Evolutionary conservation across 352 stramenopile genomes (phyloP).

Genomic region (Phytophthora lateralis): DNA sequence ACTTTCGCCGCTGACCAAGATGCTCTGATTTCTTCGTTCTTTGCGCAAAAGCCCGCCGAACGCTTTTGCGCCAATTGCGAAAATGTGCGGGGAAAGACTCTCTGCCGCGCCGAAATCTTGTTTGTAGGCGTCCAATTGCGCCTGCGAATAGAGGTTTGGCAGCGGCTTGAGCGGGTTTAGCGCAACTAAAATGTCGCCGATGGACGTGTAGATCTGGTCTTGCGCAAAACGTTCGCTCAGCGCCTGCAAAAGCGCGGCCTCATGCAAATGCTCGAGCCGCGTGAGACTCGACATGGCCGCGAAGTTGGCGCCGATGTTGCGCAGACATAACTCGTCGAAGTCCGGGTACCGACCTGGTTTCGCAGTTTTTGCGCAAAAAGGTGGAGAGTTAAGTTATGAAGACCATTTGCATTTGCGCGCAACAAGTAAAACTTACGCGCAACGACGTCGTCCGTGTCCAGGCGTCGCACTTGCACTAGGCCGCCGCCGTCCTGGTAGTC

Average conservation of each 20-base stretch:
- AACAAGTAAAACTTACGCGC: conserved; percentile 35
- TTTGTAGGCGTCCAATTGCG: conserved; percentile 75
- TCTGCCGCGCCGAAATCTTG: conserved; percentile 33
- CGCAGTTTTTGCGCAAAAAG: not conserved
- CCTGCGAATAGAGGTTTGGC: conserved; percentile 59
- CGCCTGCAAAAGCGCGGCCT: conserved; percentile 81
- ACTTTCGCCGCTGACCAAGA: conserved; percentile 93
- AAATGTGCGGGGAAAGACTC: conserved; percentile 84
- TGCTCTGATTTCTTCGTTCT: conserved; percentile 87
- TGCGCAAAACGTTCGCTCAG: conserved; percentile 74
- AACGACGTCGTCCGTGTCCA: conserved; percentile 48
- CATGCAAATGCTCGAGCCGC: conserved; percentile 81
- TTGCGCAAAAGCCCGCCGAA: conserved; percentile 75
- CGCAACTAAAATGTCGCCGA: conserved; percentile 85
- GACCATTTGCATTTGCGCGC: not conserved
- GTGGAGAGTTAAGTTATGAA: not conserved
- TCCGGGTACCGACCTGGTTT: conserved; percentile 36
- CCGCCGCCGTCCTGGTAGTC: conserved; percentile 62
- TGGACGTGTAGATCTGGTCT: conserved; percentile 89
- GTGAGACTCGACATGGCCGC: conserved; percentile 68
- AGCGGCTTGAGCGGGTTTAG: conserved; percentile 86
- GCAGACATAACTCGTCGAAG: conserved; percentile 58
- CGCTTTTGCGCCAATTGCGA: conserved; percentile 88
- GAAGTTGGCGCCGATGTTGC: conserved; percentile 71
- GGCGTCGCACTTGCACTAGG: conserved; percentile 46